phyloP scores from a whole-genome alignment of 352 stramenopile species.

The Thalassiosira hispida region DNA sequence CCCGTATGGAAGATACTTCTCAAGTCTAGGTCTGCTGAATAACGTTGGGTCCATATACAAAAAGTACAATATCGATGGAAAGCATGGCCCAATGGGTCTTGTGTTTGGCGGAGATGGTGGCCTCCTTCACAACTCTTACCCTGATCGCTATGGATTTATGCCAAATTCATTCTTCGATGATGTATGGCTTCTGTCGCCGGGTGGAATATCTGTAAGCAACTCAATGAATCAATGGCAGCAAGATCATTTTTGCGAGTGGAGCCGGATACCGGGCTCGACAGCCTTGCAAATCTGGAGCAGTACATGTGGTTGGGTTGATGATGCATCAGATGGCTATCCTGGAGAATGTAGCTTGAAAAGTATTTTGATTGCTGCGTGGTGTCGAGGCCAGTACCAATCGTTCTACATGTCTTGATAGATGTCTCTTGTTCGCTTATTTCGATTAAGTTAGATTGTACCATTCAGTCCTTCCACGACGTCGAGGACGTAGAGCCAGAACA shows the following conservation, averaged over 20 bases:
- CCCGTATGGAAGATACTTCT: constrained; percentile 35
- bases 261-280: constrained; percentile 14
- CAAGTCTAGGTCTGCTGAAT: constrained; percentile 18
- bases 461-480: too few species aligned
- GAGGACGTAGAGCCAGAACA: too few species aligned
- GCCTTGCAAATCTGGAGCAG: constrained; percentile 27
- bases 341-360: constrained; percentile 30
- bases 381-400: constrained; percentile 46
- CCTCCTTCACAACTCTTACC: constrained; percentile 30
- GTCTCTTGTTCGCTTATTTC: too few species aligned
- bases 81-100: constrained; percentile 20
- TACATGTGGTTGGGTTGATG: constrained; percentile 32
- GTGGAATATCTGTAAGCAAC: constrained; percentile 9
- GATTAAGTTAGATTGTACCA: too few species aligned
- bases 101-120: constrained; percentile 37
- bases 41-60: constrained; percentile 20
- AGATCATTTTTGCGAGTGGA: constrained; percentile 24
- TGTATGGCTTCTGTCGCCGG: constrained; percentile 39
- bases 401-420: constrained; percentile 39
- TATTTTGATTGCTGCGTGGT: constrained; percentile 40
- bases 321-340: not conserved
- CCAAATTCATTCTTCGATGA: constrained; percentile 42
- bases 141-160: constrained; percentile 26
- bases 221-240: not conserved
- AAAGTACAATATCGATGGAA: constrained; percentile 19